Conservation (phyloP, 2,329 filamentous ascomycete species). For the Sporothrix brasiliensis region DNA sequence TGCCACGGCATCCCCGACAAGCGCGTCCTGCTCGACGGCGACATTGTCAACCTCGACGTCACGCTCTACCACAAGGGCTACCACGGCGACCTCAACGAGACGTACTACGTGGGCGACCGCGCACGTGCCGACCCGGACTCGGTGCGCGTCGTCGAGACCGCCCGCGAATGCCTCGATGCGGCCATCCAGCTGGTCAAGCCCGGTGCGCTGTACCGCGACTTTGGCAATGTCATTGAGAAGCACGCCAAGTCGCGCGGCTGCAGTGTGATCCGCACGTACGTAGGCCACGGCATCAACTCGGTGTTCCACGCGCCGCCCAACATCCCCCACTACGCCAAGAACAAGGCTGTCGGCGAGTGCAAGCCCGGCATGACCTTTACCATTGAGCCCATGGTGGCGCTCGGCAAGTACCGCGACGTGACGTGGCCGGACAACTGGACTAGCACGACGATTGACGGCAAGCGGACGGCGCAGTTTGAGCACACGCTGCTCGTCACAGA, state of each 20-base stretch:
- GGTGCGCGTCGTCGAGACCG: constrained; percentile 86
- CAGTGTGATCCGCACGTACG: constrained; percentile 93
- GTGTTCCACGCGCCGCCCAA: constrained; percentile 94
- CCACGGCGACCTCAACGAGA: constrained; percentile 97
- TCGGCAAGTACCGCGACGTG: constrained; percentile 87
- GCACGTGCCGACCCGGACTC: constrained; percentile 81
- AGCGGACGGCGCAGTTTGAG: constrained; percentile 89
- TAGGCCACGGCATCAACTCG: constrained; percentile 91
- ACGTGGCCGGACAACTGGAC: constrained; percentile 99
- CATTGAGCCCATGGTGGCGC: constrained; percentile 96
- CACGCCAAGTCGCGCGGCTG: constrained; percentile 83
- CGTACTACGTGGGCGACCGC: constrained; percentile 94
- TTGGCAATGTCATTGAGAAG: constrained; percentile 94
- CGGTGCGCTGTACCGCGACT: constrained; percentile 87
- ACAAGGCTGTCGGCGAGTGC: constrained; percentile 92
- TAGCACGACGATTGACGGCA: constrained; percentile 87
- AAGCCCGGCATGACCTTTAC: constrained; percentile 99
- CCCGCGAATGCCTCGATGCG: constrained; percentile 86
- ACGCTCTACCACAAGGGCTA: constrained; percentile 93
- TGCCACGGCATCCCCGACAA: constrained; percentile 98
- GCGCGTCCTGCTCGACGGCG: constrained; percentile 81
- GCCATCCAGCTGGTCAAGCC: constrained; percentile 92
- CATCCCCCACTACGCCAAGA: constrained; percentile 96
- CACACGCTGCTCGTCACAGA: constrained; percentile 85
- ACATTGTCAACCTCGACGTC: constrained; percentile 97